Conservation (phyloP, 805 yeast genomes). For the Yamadazyma olivae region DNA sequence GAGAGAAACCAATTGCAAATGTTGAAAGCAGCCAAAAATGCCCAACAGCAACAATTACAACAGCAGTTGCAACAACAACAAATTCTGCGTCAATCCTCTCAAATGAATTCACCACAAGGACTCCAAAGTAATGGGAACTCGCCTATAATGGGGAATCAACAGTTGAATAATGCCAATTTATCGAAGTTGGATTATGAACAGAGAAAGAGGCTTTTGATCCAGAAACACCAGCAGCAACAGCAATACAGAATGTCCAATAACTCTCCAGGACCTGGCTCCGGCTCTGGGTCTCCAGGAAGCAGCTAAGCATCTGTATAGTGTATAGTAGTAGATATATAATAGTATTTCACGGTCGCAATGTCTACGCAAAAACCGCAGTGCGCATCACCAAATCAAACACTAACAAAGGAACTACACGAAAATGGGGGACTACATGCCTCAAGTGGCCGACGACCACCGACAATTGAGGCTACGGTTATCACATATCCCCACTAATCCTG, state of each 20-base stretch:
- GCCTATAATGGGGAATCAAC: conserved; percentile 10
- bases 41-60: conserved; percentile 23
- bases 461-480: conserved; percentile 3
- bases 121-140: conserved; percentile 9
- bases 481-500: not conserved
- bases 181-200: conserved; percentile 35
- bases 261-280: conserved; percentile 2
- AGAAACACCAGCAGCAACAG: conserved; percentile 27
- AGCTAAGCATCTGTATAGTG: no score
- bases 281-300: no score
- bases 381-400: no score
- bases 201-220: conserved; percentile 32
- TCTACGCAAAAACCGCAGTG: no score
- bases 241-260: not conserved
- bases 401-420: no score
- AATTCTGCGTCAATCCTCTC: not conserved
- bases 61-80: conserved; percentile 12
- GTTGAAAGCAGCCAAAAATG: conserved; percentile 34
- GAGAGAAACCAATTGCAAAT: conserved; percentile 41
- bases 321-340: no score
- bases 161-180: conserved; percentile 21
- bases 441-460: not conserved
- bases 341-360: no score
- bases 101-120: not conserved
- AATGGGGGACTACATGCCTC: not conserved